Percentiles rank a stretch among this genome's conserved stretches.
Conservation (phyloP, 192 early-diverging fungal species). For the Umbelopsis sp. region DNA sequence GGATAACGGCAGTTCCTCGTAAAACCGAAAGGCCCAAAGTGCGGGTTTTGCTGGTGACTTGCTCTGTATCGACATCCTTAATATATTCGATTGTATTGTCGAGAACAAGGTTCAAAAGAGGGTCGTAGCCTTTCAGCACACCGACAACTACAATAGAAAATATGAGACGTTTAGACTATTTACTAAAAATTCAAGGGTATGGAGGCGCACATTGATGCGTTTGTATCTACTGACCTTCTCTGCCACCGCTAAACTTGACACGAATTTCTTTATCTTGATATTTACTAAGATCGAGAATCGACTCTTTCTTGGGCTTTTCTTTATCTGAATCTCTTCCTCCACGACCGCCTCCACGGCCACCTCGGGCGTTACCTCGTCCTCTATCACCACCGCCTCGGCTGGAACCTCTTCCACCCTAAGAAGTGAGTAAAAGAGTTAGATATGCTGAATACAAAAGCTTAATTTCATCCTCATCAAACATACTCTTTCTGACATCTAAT, state of each 20-base stretch:
- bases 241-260: conserved; percentile 91
- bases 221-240: conserved; percentile 76
- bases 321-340: conserved; percentile 54
- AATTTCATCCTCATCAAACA: background rate
- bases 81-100: conserved; percentile 89
- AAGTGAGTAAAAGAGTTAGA: background rate
- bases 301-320: conserved; percentile 81
- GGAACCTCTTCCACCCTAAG: conserved; percentile 14
- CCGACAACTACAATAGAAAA: conserved; percentile 71
- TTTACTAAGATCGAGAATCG: conserved; percentile 91
- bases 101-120: conserved; percentile 90
- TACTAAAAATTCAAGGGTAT: background rate
- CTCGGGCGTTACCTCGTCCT: conserved; percentile 55
- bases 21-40: conserved; percentile 85
- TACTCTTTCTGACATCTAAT: conserved; percentile 17
- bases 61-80: conserved; percentile 45
- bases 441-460: too few species aligned
- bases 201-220: background rate
- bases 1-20: conserved; percentile 86
- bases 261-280: conserved; percentile 91
- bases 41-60: conserved; percentile 58
- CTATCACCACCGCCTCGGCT: conserved; percentile 48
- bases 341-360: conserved; percentile 52
- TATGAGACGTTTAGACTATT: background rate
- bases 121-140: conserved; percentile 91